Conservation (phyloP, 108 stramenopile species). For the Seminavis robusta region DNA sequence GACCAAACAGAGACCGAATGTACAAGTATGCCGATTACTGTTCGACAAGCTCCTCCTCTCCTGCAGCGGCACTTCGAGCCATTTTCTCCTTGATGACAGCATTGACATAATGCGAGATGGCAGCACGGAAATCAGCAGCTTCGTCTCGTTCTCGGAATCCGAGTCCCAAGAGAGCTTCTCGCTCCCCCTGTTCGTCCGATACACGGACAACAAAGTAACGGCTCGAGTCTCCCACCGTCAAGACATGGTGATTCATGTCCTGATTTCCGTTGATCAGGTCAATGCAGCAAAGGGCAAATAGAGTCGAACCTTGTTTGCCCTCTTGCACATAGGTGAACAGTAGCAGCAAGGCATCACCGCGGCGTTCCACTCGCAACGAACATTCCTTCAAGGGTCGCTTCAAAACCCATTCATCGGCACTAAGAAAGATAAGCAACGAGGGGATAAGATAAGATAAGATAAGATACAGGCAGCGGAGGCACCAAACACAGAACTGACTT, state of each 20-base stretch:
- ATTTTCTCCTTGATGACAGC: no score
- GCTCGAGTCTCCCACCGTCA: conserved; percentile 71
- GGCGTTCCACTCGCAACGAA: conserved; percentile 44
- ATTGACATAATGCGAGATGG: conserved; percentile 64
- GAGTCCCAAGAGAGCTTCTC: conserved; percentile 73
- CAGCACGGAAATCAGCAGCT: conserved; percentile 75
- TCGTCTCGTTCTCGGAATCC: conserved; percentile 83
- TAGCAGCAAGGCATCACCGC: conserved; percentile 35
- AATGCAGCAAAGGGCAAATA: conserved; percentile 41
- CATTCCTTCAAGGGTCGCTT: conserved; percentile 45
- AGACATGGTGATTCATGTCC: conserved; percentile 67
- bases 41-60: no score
- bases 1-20: no score
- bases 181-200: conserved; percentile 50
- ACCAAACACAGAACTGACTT: neutral
- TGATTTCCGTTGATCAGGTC: conserved; percentile 23
- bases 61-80: no score
- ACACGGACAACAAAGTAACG: conserved; percentile 80
- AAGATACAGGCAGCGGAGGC: neutral
- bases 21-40: no score
- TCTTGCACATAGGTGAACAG: conserved; percentile 46
- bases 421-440: conserved; percentile 9
- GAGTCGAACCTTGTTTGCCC: conserved; percentile 6
- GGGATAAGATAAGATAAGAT: neutral
- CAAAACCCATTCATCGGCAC: conserved; percentile 49